Percentiles rank a stretch among this genome's conserved stretches.
Evolutionary conservation across 495 filamentous ascomycete species (phyloP).

Genomic region (Parachaetomium inaequale): DNA sequence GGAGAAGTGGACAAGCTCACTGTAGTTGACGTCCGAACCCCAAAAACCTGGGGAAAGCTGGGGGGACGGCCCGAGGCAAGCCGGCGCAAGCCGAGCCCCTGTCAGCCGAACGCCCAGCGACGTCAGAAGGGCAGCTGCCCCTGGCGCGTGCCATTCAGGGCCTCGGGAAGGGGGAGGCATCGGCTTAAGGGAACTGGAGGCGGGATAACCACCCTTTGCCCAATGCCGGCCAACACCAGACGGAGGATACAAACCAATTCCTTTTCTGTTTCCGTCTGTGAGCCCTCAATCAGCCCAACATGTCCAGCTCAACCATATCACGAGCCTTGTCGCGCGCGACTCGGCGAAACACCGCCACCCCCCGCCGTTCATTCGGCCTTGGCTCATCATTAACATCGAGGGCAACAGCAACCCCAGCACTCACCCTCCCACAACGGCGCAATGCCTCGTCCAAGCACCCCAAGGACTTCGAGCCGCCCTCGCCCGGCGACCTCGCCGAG

Average conservation of each 20-base stretch:
- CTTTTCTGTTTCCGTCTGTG: not conserved
- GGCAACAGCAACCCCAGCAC: slow-evolving; percentile 6
- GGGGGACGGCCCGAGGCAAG: slow-evolving; percentile 35
- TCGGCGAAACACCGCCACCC: not conserved
- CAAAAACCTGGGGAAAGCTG: slow-evolving; percentile 11
- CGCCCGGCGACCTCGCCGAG: slow-evolving; percentile 71
- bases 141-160: slow-evolving; percentile 1
- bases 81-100: slow-evolving; percentile 32
- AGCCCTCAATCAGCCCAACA: slow-evolving; percentile 8
- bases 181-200: slow-evolving; percentile 17
- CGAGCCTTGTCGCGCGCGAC: slow-evolving; percentile 34
- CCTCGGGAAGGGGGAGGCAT: slow-evolving; percentile 7
- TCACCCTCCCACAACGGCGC: slow-evolving; percentile 20
- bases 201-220: not conserved
- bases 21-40: slow-evolving; percentile 1
- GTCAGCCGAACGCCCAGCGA: slow-evolving; percentile 2
- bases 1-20: not conserved
- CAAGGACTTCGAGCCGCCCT: slow-evolving; percentile 71
- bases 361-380: slow-evolving; percentile 11
- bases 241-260: not conserved
- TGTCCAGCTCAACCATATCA: slow-evolving; percentile 32
- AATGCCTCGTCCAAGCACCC: slow-evolving; percentile 68
- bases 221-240: not conserved
- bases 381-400: slow-evolving; percentile 17
- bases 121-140: slow-evolving; percentile 13